Conservation (phyloP, 306 rosid genomes). For the Echinosophora koreensis region DNA sequence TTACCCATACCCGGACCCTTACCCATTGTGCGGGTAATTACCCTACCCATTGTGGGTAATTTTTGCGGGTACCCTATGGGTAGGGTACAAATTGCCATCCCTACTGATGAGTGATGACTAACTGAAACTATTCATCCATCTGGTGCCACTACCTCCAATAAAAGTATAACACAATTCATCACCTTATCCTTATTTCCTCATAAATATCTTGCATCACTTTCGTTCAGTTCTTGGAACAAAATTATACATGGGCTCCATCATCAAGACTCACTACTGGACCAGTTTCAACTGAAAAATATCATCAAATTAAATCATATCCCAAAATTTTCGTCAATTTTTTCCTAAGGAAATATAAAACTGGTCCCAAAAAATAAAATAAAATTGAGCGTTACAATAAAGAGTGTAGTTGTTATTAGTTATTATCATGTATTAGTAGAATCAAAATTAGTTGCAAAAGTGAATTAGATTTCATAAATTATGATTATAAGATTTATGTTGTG, state of each 20-base stretch:
- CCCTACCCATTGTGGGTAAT: too few species aligned
- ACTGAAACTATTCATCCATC: constrained; percentile 17
- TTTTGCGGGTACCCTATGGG: too few species aligned
- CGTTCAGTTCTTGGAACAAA: neutral
- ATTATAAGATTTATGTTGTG: neutral
- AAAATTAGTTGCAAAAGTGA: neutral
- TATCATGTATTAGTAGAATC: neutral
- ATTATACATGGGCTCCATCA: constrained; percentile 11
- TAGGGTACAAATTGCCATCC: too few species aligned
- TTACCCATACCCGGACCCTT: too few species aligned
- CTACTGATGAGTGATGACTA: constrained; percentile 27
- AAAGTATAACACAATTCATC: constrained; percentile 7
- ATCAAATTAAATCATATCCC: neutral
- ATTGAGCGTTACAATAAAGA: neutral
- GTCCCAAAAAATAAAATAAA: constrained; percentile 1
- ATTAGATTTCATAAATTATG: neutral
- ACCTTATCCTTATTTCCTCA: constrained; percentile 50
- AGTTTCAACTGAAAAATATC: constrained; percentile 7
- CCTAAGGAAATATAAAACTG: neutral
- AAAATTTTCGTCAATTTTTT: neutral
- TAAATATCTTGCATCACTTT: constrained; percentile 42
- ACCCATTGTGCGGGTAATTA: too few species aligned
- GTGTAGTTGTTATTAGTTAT: neutral
- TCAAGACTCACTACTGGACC: constrained; percentile 4
- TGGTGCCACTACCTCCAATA: constrained; percentile 25